phyloP scores from a whole-genome alignment of 352 stramenopile species.

The Phytopythium montanum region DNA sequence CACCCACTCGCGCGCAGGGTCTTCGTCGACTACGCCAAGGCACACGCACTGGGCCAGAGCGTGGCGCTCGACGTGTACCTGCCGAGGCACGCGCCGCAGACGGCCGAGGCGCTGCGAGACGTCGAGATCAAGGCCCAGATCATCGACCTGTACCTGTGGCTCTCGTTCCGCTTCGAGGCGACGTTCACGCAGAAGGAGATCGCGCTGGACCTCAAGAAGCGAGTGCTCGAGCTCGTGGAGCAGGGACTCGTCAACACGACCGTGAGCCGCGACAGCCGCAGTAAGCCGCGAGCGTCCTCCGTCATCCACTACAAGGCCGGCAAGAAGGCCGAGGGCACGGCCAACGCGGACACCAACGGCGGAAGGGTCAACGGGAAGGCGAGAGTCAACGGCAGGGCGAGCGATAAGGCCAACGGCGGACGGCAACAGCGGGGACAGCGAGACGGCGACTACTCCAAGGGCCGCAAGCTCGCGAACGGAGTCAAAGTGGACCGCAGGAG shows the following conservation, averaged over 20 bases:
- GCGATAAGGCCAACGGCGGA: constrained; percentile 84
- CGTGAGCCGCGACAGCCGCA: constrained; percentile 54
- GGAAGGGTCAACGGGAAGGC: neutral
- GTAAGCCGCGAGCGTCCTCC: constrained; percentile 13
- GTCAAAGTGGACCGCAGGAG: neutral
- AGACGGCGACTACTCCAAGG: neutral
- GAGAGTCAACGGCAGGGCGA: neutral
- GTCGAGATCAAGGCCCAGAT: constrained; percentile 91
- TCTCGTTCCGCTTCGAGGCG: constrained; percentile 88
- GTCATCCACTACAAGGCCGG: constrained; percentile 5
- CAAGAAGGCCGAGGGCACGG: no score
- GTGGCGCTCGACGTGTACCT: constrained; percentile 85
- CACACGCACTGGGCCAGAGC: constrained; percentile 60
- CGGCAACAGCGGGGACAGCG: constrained; percentile 90
- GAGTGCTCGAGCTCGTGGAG: constrained; percentile 67
- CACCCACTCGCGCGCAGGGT: constrained; percentile 72
- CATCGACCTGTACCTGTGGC: constrained; percentile 94
- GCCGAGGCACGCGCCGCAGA: constrained; percentile 58
- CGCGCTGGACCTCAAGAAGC: constrained; percentile 58
- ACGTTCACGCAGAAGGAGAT: constrained; percentile 77
- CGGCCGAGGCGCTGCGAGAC: constrained; percentile 79
- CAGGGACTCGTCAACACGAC: constrained; percentile 74
- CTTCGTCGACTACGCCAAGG: constrained; percentile 85
- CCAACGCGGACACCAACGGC: no score
- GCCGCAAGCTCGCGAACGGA: neutral